Evolutionary conservation across 1,284 basidiomycete genomes (phyloP).

Genomic region (Fistulinella cinereoalba): DNA sequence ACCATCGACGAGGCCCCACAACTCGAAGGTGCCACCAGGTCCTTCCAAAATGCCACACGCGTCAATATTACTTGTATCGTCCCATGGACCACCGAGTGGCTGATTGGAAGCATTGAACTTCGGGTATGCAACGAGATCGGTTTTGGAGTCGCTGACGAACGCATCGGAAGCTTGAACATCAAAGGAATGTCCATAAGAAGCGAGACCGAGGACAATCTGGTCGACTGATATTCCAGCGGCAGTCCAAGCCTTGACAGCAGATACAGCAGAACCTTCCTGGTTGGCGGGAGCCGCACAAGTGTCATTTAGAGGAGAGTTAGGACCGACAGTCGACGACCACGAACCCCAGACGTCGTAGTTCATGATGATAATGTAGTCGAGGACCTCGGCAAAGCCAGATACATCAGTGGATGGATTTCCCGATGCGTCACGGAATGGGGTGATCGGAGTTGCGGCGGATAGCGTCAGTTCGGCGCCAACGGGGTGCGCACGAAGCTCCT

Average conservation of each 20-base stretch:
- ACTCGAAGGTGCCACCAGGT: conserved; percentile 38
- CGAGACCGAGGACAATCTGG: conserved; percentile 64
- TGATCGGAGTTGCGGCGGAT: conserved; percentile 39
- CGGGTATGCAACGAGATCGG: conserved; percentile 34
- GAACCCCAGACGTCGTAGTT: conserved; percentile 55
- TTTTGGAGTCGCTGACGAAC: conserved; percentile 17
- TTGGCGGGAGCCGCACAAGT: conserved; percentile 51
- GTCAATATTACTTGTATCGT: conserved; percentile 32
- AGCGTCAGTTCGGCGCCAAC: conserved; percentile 45
- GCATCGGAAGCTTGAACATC: conserved; percentile 32
- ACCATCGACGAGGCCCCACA: conserved; percentile 39
- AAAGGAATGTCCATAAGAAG: conserved; percentile 50
- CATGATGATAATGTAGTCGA: conserved; percentile 71
- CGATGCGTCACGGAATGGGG: conserved; percentile 50
- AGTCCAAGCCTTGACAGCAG: conserved; percentile 57
- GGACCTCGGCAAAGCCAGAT: conserved; percentile 31
- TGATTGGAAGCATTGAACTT: conserved; percentile 36
- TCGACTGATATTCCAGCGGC: conserved; percentile 56
- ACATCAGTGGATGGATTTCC: conserved; percentile 55
- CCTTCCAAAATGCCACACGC: conserved; percentile 36
- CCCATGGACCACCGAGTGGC: conserved; percentile 43
- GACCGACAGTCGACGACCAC: conserved; percentile 44
- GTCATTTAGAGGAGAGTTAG: conserved; percentile 45
- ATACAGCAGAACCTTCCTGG: conserved; percentile 58
- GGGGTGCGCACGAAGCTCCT: conserved; percentile 34